Base-by-base conservation (phyloP, 2,329 filamentous ascomycete genomes). In the Ambrosiella xylebori region DNA sequence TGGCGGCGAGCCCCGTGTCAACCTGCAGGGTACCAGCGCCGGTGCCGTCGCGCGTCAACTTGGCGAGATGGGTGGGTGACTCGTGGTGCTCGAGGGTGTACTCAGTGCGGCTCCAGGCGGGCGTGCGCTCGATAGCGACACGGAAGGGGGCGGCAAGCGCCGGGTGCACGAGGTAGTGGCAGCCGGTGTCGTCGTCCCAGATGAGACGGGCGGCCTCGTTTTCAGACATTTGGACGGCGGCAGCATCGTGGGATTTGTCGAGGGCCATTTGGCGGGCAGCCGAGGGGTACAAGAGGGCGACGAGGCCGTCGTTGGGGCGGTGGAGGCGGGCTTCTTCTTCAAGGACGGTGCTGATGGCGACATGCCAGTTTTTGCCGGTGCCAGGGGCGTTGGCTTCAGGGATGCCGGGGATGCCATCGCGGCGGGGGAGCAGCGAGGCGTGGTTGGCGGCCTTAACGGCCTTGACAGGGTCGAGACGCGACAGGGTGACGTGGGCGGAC, bases 141-240 rank as follows among this genome's bases (percentile, higher is more conserved):
- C 78, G 76, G 65, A 84, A 84, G 0, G 81, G 81, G 47, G 78
- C 76, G n/a, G 77, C 76, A 15, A 84, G 72, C 0, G 79, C 77
- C 1, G 79, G 79, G 65, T 84, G 81, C 36, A 78, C 79, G n/a
- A 84, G 71, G 66, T 79, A 84, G 67, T 82, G 76, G 63, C 71
- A 76, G 5, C 69, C 67, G 59, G 72, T 76, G 64, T 84, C 81
- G 37, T 78, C 76, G 64, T 84, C 81, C 78, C 83, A 88, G n/a
- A 86, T 79, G 1, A 90, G 76, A 1, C 82, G 76, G 27, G 81
- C 85, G 63, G 80, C 82, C 69, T 88, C 84, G 38, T 78, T 75
- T 66, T 85, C 80, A 0, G 84, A 84, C 39, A 82, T 78, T 59
- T 75, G 74, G 3, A 82, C 74, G 8, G 83, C 76, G 0, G 76